These are phyloP conservation scores for Penicillium capsulatum DNA, from an alignment of 2,329 filamentous ascomycete species.

Conservation along the genomic window DNA sequence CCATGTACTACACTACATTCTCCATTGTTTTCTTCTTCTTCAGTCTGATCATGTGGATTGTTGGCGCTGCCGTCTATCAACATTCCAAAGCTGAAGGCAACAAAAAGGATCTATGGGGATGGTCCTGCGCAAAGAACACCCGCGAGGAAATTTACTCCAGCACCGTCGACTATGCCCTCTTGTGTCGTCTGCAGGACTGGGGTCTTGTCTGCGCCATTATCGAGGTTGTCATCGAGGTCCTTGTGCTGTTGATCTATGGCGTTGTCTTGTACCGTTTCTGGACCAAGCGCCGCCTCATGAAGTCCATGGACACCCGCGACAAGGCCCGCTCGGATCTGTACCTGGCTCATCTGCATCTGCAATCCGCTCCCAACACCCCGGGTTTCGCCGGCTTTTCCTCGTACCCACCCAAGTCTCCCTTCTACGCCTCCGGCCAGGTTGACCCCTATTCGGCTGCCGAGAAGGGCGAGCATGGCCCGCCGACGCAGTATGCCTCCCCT, in stretches of 20 bases:
- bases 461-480: slow-evolving; percentile 47
- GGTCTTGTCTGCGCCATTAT: slow-evolving; percentile 94
- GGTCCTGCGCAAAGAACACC: slow-evolving; percentile 90
- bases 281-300: slow-evolving; percentile 89
- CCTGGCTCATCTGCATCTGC: slow-evolving; percentile 74
- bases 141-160: slow-evolving; percentile 71
- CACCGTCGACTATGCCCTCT: slow-evolving; percentile 79
- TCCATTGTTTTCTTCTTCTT: slow-evolving; percentile 90
- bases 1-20: slow-evolving; percentile 93
- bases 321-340: slow-evolving; percentile 92
- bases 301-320: slow-evolving; percentile 95
- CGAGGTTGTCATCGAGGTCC: slow-evolving; percentile 85
- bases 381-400: slow-evolving; percentile 60
- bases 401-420: slow-evolving; percentile 55
- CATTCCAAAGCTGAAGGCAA: slow-evolving; percentile 66
- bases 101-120: slow-evolving; percentile 94
- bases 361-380: slow-evolving; percentile 92
- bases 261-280: slow-evolving; percentile 97
- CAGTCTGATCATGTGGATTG: slow-evolving; percentile 85
- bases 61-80: slow-evolving; percentile 81
- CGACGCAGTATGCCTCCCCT: slow-evolving; percentile 56
- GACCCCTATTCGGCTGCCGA: slow-evolving; percentile 50
- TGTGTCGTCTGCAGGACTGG: slow-evolving; percentile 95
- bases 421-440: slow-evolving; percentile 32
- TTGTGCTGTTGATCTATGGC: slow-evolving; percentile 88